phyloP scores from a whole-genome alignment of 768 basidiomycete species.

The Psilocybe cubensis region DNA sequence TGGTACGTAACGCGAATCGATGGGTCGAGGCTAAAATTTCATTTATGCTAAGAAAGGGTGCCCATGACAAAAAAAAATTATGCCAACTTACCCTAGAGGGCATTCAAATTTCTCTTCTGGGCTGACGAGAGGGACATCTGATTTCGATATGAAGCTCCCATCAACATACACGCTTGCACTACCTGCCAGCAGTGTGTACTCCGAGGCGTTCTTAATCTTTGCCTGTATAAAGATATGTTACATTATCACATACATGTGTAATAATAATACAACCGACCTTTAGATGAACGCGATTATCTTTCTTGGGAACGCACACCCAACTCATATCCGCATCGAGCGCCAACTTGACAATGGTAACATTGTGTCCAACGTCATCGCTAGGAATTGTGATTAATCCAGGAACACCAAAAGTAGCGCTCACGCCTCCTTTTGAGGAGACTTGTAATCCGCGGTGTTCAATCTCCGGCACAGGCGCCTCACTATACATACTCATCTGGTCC shows the following conservation, averaged over 20 bases:
- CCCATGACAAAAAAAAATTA: too few species aligned
- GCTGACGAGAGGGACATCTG: conserved; percentile 42
- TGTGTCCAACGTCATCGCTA: conserved; percentile 42
- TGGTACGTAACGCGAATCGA: conserved; percentile 45
- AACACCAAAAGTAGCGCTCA: conserved; percentile 44
- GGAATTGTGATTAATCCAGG: conserved; percentile 47
- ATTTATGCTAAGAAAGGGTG: background rate
- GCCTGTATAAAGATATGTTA: conserved; percentile 32
- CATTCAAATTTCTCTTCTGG: conserved; percentile 49
- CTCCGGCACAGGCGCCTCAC: background rate
- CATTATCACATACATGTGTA: background rate
- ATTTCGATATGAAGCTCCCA: conserved; percentile 57
- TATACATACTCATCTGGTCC: background rate
- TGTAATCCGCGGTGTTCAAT: conserved; percentile 23
- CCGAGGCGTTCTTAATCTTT: conserved; percentile 55
- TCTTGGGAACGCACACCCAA: conserved; percentile 46
- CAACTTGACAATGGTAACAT: conserved; percentile 43
- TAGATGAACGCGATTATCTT: conserved; percentile 39
- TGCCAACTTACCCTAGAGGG: conserved; percentile 42
- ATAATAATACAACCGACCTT: conserved; percentile 28
- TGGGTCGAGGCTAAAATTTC: conserved; percentile 36
- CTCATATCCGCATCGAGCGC: conserved; percentile 40
- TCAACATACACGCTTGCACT: conserved; percentile 56
- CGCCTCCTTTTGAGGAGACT: conserved; percentile 39
- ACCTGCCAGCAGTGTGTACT: conserved; percentile 54